These are phyloP conservation scores for Parastagonospora avenae DNA, from an alignment of 2,329 filamentous ascomycete species.

Conservation along the genomic window DNA sequence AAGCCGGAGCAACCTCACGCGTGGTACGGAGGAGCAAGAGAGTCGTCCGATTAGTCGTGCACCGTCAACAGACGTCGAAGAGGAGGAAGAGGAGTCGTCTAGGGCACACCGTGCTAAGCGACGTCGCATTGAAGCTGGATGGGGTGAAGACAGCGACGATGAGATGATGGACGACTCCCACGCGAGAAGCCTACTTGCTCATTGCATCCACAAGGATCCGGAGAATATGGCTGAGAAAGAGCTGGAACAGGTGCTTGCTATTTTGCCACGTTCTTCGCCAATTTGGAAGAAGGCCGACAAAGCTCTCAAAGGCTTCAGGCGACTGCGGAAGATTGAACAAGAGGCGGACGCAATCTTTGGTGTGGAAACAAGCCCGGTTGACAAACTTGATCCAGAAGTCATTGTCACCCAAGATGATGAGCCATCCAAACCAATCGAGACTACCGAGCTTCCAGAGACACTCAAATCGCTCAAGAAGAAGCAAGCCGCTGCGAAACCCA, in stretches of 20 bases:
- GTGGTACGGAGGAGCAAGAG: constrained; percentile 85
- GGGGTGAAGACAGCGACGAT: constrained; percentile 56
- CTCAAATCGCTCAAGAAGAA: constrained; percentile 35
- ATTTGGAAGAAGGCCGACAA: constrained; percentile 78
- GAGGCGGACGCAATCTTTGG: constrained; percentile 75
- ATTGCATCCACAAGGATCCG: constrained; percentile 63
- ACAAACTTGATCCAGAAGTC: constrained; percentile 45
- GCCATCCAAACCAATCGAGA: constrained; percentile 42
- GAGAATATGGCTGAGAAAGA: constrained; percentile 72
- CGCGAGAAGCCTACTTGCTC: constrained; percentile 54
- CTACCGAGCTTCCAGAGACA: constrained; percentile 41
- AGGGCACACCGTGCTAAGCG: constrained; percentile 53
- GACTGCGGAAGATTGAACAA: constrained; percentile 78
- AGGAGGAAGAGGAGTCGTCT: constrained; percentile 55
- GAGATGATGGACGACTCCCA: constrained; percentile 55
- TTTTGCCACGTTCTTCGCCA: constrained; percentile 61
- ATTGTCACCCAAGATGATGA: constrained; percentile 52
- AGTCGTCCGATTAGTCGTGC: constrained; percentile 78
- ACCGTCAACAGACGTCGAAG: constrained; percentile 57
- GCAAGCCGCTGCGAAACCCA: constrained; percentile 58
- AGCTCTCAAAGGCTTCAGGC: constrained; percentile 59
- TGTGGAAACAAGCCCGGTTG: constrained; percentile 53
- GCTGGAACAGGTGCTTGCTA: constrained; percentile 59
- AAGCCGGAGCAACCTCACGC: constrained; percentile 66
- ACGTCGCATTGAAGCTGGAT: constrained; percentile 51